phyloP scores from a whole-genome alignment of 1,284 basidiomycete genomes.

The Afroboletus lepidellus region DNA sequence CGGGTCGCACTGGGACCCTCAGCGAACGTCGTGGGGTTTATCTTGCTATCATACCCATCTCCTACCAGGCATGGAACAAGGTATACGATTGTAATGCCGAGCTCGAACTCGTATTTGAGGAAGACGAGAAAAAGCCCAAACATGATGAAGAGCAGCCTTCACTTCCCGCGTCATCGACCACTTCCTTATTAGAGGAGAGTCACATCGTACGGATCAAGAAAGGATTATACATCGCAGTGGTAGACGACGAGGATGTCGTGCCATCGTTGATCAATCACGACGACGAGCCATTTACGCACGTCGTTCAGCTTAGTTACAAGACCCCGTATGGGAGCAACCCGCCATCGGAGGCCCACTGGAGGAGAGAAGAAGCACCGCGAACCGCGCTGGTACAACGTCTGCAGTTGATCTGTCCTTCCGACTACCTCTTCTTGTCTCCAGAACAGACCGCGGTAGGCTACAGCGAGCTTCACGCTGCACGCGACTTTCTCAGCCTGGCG shows the following conservation, averaged over 20 bases:
- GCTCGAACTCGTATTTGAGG: conserved; percentile 5
- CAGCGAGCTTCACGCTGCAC: conserved; percentile 16
- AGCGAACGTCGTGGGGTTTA: conserved; percentile 5
- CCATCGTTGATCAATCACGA: conserved; percentile 8
- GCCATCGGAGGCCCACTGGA: neutral
- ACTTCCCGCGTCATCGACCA: neutral
- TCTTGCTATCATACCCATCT: conserved; percentile 12
- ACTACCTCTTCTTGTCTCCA: neutral
- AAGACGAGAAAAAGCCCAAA: neutral
- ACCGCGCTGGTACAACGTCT: neutral
- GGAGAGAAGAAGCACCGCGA: conserved; percentile 6
- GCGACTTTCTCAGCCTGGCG: conserved; percentile 21
- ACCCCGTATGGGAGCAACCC: neutral
- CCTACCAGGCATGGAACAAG: conserved; percentile 8
- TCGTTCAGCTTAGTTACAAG: conserved; percentile 13
- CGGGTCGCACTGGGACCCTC: too few relatives aligned
- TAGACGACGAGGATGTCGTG: conserved; percentile 7
- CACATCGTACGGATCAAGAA: conserved; percentile 12
- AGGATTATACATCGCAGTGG: conserved; percentile 21
- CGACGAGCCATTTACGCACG: conserved; percentile 19
- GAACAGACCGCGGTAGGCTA: neutral
- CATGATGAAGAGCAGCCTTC: neutral
- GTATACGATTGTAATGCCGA: neutral
- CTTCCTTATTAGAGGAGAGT: neutral
- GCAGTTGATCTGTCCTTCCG: conserved; percentile 7